Base-by-base conservation (phyloP, 2,329 filamentous ascomycete genomes). In the Pseudogymnoascus sp. region DNA sequence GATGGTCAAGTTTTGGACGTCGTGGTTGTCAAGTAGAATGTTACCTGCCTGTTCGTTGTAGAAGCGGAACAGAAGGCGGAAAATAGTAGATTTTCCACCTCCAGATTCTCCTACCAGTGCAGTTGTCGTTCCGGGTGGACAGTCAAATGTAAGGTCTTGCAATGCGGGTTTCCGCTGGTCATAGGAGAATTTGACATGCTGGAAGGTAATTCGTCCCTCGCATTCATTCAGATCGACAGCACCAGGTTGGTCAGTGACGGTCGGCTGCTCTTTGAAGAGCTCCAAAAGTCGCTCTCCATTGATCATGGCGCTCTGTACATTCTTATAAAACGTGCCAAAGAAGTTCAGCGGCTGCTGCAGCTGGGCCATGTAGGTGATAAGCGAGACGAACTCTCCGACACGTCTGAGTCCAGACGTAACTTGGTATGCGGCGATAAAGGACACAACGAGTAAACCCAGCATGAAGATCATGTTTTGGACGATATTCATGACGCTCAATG, bases 81-180 rank as follows among this genome's bases (percentile, higher is more conserved):
- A 97, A 27, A 99, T 84, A 0, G 94, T 99, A 2, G 93, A 97
- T 75, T 99, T 99, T 67, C 94, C 94, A 63, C 94, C 94, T 52
- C 94, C 94, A 33, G 93, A 97, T 74, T 97, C 93, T 66, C 94
- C 94, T 15, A 99, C 94, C 66, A 99, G 87, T 0, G 94, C 94
- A 5, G 93, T 99, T 0, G 92, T 97, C 0, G 92, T 97, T 60
- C 94, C 94, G 1, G 94, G 92, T 15, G 79, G 78, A 73, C 92
- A 97, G 65, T 88, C 87, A 74, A 99, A 97, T 65, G 84, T 87
- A 58, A 99, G 81, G 52, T 92, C 87, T 66, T 88, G 86, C 65
- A 99, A 77, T 1, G 94, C 94, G 5, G 92, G 87, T 72, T 91
- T 92, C 60, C 92, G 89, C 61, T 83, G 79, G 73, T 97, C 92